These are phyloP conservation scores for Aspergillus ustus DNA, from an alignment of 2,329 filamentous ascomycete species.

Conservation along the genomic window DNA sequence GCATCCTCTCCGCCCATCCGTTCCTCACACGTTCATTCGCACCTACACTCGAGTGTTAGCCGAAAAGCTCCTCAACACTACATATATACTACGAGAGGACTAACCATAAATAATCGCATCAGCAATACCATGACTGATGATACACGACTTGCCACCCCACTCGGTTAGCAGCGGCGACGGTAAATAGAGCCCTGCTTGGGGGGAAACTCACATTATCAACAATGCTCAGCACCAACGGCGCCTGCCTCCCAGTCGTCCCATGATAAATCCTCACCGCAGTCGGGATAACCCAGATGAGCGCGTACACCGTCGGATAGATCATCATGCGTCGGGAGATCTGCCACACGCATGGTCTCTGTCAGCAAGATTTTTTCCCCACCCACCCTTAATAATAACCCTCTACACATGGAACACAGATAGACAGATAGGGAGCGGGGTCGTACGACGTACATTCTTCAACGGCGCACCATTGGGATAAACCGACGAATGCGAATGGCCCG, in stretches of 20 bases:
- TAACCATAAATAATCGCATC: conserved; percentile 15
- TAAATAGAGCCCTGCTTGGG: background rate
- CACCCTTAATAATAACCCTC: too few species aligned
- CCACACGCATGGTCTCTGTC: too few species aligned
- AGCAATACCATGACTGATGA: conserved; percentile 12
- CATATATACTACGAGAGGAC: background rate
- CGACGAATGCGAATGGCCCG: background rate
- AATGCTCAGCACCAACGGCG: conserved; percentile 5
- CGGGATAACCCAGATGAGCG: conserved; percentile 11
- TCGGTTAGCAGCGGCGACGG: background rate
- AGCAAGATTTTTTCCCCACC: too few species aligned
- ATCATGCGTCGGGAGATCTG: conserved; percentile 14
- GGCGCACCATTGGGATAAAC: background rate
- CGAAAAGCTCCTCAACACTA: background rate
- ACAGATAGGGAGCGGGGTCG: too few species aligned
- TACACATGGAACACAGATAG: too few species aligned
- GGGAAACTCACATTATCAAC: conserved; percentile 8
- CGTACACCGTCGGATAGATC: conserved; percentile 16
- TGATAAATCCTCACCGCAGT: conserved; percentile 9
- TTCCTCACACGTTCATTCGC: conserved; percentile 9
- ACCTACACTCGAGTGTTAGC: background rate
- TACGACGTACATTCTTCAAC: conserved; percentile 10
- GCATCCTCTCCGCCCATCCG: conserved; percentile 7
- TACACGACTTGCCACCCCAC: background rate
- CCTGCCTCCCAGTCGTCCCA: background rate